A percentile compares a stretch with the other conserved stretches of the same genome.
These are phyloP conservation scores for Inosperma sp. DNA, from an alignment of 768 basidiomycete genomes.

Conservation along the genomic window DNA sequence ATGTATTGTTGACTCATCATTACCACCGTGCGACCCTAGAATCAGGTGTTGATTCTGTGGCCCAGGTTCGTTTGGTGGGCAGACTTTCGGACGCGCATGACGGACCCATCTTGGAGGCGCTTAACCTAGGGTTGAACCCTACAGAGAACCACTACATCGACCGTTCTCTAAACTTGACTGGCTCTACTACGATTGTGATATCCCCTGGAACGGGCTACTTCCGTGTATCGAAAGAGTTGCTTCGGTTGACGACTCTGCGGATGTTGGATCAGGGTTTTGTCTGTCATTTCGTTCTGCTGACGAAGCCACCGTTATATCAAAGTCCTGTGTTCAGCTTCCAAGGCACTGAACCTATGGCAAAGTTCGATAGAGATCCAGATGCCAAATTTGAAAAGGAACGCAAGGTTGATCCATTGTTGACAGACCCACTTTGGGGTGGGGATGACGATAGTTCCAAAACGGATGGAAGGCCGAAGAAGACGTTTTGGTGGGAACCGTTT, in stretches of 20 bases:
- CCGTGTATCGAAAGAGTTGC: conserved; percentile 82
- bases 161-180: conserved; percentile 87
- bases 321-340: conserved; percentile 91
- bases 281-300: conserved; percentile 80
- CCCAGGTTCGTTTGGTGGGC: conserved; percentile 70
- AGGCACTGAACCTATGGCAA: conserved; percentile 53
- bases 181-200: conserved; percentile 75
- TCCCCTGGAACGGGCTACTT: conserved; percentile 95
- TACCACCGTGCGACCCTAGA: conserved; percentile 67
- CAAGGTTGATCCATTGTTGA: conserved; percentile 54
- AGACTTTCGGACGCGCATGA: conserved; percentile 84
- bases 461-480: conserved; percentile 41
- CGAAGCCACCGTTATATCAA: conserved; percentile 88
- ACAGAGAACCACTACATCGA: conserved; percentile 95
- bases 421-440: conserved; percentile 76
- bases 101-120: conserved; percentile 90
- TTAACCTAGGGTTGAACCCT: conserved; percentile 89
- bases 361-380: conserved; percentile 39
- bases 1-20: conserved; percentile 87
- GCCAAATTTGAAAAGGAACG: conserved; percentile 30
- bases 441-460: conserved; percentile 41
- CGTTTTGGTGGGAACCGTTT: conserved; percentile 89
- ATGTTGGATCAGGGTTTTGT: conserved; percentile 93
- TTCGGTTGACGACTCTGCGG: conserved; percentile 88
- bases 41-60: conserved; percentile 37